phyloP scores from a whole-genome alignment of 495 filamentous ascomycete genomes.

The Bombardia bombarda region DNA sequence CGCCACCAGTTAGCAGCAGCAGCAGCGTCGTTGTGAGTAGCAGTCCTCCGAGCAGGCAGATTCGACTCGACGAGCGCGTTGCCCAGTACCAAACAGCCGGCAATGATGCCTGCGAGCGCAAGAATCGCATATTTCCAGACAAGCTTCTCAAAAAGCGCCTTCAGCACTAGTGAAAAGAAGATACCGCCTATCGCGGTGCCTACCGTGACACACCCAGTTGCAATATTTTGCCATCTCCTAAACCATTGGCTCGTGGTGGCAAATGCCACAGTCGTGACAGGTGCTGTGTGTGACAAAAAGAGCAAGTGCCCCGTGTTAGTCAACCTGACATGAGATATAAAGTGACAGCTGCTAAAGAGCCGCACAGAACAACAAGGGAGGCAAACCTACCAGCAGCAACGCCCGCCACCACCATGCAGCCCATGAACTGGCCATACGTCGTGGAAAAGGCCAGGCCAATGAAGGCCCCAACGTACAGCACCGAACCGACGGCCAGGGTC shows the following conservation, averaged over 20 bases:
- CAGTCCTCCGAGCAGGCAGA: background rate
- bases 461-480: constrained; percentile 14
- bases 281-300: constrained; percentile 8
- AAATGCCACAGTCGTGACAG: constrained; percentile 20
- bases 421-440: constrained; percentile 21
- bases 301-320: background rate
- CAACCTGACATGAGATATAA: background rate
- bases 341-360: background rate
- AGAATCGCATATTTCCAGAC: constrained; percentile 11
- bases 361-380: too few relatives aligned
- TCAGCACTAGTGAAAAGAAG: constrained; percentile 22
- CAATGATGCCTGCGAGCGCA: constrained; percentile 10
- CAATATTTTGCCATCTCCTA: constrained; percentile 7
- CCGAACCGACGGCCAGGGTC: constrained; percentile 13
- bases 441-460: constrained; percentile 17
- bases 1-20: background rate
- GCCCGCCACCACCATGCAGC: constrained; percentile 17
- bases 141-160: constrained; percentile 15
- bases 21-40: background rate
- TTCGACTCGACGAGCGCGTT: constrained; percentile 18
- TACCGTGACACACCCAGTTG: constrained; percentile 19
- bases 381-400: constrained; percentile 11
- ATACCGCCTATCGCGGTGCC: constrained; percentile 24
- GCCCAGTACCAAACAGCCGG: constrained; percentile 10
- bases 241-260: constrained; percentile 23